A percentile compares a stretch with the other conserved stretches of the same genome.
Conservation (phyloP, 108 stramenopile species). For the Epithemia pelagica region DNA sequence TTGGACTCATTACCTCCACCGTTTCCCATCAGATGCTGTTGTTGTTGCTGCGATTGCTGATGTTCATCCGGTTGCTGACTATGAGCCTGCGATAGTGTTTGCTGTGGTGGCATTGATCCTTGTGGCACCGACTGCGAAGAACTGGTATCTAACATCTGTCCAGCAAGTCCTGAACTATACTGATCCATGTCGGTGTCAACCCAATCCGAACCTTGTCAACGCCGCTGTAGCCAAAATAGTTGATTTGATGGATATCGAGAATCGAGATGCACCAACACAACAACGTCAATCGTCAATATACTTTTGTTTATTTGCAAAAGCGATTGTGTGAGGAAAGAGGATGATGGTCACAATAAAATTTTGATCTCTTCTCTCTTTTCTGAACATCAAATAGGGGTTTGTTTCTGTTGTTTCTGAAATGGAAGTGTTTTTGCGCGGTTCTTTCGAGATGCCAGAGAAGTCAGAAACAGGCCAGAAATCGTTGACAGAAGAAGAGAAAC, state of each 20-base stretch:
- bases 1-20: neutral
- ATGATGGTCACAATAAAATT: neutral
- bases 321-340: neutral
- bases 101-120: neutral
- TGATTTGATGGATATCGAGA: too few species aligned
- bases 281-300: neutral
- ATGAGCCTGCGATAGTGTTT: neutral
- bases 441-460: neutral
- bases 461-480: neutral
- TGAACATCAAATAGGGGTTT: neutral
- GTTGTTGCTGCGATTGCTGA: conserved; percentile 13
- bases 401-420: neutral
- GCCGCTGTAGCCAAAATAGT: too few species aligned
- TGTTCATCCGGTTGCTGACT: conserved; percentile 6
- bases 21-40: neutral
- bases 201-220: too few species aligned
- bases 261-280: neutral
- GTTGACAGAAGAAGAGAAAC: neutral
- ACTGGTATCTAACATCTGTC: neutral
- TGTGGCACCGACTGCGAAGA: neutral
- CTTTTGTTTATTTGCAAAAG: neutral
- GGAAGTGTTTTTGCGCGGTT: neutral
- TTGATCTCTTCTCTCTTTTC: neutral
- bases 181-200: too few species aligned
- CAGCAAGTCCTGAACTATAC: too few species aligned